Evolutionary conservation across 345 rosid species (phyloP).

Genomic region (Salix udensis): DNA sequence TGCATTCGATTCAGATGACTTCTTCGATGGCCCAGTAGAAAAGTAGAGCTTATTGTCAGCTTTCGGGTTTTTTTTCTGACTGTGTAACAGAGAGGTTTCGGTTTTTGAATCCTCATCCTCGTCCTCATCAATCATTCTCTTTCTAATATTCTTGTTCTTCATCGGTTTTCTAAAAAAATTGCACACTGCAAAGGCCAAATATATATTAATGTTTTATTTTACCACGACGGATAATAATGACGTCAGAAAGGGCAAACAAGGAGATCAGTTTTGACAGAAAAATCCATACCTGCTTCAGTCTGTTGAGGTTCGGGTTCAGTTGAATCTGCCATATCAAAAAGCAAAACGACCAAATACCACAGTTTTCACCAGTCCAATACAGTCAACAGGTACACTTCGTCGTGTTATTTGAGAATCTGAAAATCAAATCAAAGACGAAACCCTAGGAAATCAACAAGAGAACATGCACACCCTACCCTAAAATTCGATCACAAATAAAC

Average conservation of each 20-base stretch:
- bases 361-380: background rate
- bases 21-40: constrained; percentile 60
- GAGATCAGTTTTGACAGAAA: background rate
- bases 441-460: background rate
- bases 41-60: constrained; percentile 60
- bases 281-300: constrained; percentile 38
- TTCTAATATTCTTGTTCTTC: constrained; percentile 66
- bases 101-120: constrained; percentile 45
- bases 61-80: constrained; percentile 47
- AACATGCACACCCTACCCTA: background rate
- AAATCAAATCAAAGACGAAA: background rate
- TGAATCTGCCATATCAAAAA: constrained; percentile 41
- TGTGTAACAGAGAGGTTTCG: constrained; percentile 43
- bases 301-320: constrained; percentile 37
- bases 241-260: background rate
- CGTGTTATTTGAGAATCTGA: background rate
- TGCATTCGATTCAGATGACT: constrained; percentile 25
- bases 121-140: constrained; percentile 49
- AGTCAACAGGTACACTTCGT: background rate
- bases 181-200: constrained; percentile 52
- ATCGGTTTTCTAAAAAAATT: constrained; percentile 71
- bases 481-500: background rate
- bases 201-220: background rate
- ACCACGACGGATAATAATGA: background rate
- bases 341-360: background rate